Evolutionary conservation across 768 basidiomycete species (phyloP), one percentile per base, ranked within the genome.

Genomic region (Infundibulicybe gibba): DNA sequence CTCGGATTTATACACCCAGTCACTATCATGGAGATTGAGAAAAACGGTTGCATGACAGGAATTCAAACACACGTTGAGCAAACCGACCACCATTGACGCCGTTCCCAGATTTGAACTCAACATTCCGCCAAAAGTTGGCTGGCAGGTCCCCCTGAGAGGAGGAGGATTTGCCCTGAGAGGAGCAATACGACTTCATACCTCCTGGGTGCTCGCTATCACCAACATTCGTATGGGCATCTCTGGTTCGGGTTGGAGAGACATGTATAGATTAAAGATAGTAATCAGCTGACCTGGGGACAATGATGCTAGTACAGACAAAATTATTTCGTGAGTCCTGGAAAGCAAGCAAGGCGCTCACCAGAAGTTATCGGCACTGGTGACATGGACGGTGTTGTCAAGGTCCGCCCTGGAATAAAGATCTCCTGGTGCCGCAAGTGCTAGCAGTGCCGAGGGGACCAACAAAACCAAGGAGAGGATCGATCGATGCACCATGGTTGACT

Each of bases 151-250:
- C 77, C 50, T 79, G 76, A 3, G 49, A 44, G 21, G 60, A 20
- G 1, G 69, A 67, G 50, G 65, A 69, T 32, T 61, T 61, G 0
- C 69, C 76, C 0, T 60, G 56, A 2, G 71, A 57, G 0, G 77
- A 74, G 50, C 79, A 80, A 55, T 77, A 80, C 0, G 71, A 69
- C 47, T 71, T 71, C 56, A 68, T 77, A 2, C 77, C 76, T 16
- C 77, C 77, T 0, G 76, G 76, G 43, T 69, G 67, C 55, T 79
- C 79, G 51, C 72, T 75, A 49, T 77, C 75, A 10, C 79, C 77
- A 43, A 80, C 70, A 51, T 76, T 63, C 10, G 76, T 79, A 53
- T 75, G 65, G 2, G 69, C 56, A 43, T 69, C 56, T 31, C 75
- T 73, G 33, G 47, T 53, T 45, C 35, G 3, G 10, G 35, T 38